Base-by-base conservation (phyloP, 2,329 filamentous ascomycete species). In the Achaetomium macrosporum region DNA sequence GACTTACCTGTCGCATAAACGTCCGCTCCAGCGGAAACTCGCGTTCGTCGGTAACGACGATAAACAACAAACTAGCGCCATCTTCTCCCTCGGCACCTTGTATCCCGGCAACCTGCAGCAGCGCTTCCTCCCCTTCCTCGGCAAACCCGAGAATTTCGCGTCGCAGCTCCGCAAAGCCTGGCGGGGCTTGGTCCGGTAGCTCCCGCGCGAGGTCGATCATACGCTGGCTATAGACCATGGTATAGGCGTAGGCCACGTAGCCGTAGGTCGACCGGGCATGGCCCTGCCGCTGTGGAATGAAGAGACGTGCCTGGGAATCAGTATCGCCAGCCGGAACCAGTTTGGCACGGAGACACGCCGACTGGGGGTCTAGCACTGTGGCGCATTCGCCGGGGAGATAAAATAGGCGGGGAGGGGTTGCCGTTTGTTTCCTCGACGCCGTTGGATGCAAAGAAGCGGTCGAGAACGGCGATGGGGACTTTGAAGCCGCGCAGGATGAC, bases 21-120 rank as follows among this genome's bases (percentile, higher is more conserved):
- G 48, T 41, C 48, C 48, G 10, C 48, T 39, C n/a, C 7, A 51
- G 25, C 48, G 42, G 48, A 45, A 51, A 44, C 25, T 40, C 42
- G 35, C 42, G 48, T 1, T 45, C 20, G 11, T 51, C 35, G 25
- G 48, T 45, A 25, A 51, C 3, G 5, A 51, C n/a, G 16, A 35
- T 15, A n/a, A 45, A 51, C 11, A 51, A 30, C 33, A 12, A 15
- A 31, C 47, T 44, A 31, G 37, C 40, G 5, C 20, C 35, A 15
- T 12, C 40, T 8, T 16, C 48, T 17, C 15, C 11, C 48, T n/a
- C n/a, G n/a, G n/a, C n/a, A n/a, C n/a, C n/a, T n/a, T n/a, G n/a
- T n/a, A 51, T 51, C 3, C 48, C 42, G 2, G 42, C 48, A 25
- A 11, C 41, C 13, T n/a, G 20, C 13, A 50, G 42, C 48, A 40